Evolutionary conservation across 2,329 filamentous ascomycete genomes (phyloP).

Genomic region (Alternaria burnsii): DNA sequence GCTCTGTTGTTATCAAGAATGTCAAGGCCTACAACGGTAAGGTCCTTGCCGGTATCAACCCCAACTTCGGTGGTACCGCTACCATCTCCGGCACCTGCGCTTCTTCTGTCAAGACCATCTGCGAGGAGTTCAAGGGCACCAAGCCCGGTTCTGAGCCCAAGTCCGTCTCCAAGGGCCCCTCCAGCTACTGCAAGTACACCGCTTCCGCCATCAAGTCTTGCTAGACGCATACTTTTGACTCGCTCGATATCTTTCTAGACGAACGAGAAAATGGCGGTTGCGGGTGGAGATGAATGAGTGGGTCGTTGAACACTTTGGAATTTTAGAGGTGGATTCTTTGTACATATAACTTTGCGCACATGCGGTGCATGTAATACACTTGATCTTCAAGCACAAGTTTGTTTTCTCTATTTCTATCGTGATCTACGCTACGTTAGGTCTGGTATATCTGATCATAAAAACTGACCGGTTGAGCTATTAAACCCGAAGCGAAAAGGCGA

Average conservation of each 20-base stretch:
- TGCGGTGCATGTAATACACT: conserved; percentile 23
- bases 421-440: background rate
- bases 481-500: background rate
- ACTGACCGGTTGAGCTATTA: background rate
- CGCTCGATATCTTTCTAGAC: background rate
- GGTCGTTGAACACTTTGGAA: conserved; percentile 1
- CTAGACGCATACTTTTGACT: conserved; percentile 24
- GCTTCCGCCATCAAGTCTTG: conserved; percentile 42
- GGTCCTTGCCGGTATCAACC: conserved; percentile 60
- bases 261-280: background rate
- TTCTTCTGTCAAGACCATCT: conserved; percentile 43
- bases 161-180: conserved; percentile 41
- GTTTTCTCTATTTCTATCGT: background rate
- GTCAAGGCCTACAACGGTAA: conserved; percentile 55
- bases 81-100: conserved; percentile 51
- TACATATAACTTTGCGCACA: conserved; percentile 26
- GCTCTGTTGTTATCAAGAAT: conserved; percentile 57
- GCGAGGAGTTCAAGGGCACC: conserved; percentile 47
- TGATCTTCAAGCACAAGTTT: conserved; percentile 4
- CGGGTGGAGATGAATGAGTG: background rate
- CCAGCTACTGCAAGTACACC: conserved; percentile 43
- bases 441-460: background rate
- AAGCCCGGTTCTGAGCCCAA: conserved; percentile 41
- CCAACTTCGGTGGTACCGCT: conserved; percentile 61
- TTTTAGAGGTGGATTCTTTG: conserved; percentile 30